A percentile compares a stretch with the other conserved stretches of the same genome.
Evolutionary conservation across 1,139 yeast genomes (phyloP).

Genomic region (Tardiomyces depauwii): DNA sequence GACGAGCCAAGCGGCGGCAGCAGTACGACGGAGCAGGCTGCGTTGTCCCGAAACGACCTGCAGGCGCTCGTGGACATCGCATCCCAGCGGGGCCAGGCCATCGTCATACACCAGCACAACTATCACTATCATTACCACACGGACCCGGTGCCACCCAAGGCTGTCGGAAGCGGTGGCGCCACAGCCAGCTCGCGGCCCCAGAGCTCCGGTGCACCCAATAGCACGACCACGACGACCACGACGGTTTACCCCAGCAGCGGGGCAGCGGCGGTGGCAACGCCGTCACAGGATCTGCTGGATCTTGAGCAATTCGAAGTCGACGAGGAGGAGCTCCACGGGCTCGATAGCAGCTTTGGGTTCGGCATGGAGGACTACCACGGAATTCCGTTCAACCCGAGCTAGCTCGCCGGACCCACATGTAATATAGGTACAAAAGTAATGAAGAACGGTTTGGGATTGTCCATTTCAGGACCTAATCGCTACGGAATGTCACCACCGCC

Average conservation of each 20-base stretch:
- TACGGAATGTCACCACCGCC: too few species aligned
- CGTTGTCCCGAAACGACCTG: conserved; percentile 12
- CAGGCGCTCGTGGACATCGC: conserved; percentile 40
- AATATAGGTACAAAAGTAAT: not conserved
- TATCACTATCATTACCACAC: conserved; percentile 35
- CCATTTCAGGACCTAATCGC: too few species aligned
- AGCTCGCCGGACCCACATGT: not conserved
- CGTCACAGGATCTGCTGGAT: not conserved
- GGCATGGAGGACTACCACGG: not conserved
- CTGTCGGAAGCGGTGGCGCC: conserved; percentile 1
- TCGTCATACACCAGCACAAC: conserved; percentile 77
- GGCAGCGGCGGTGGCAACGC: not conserved
- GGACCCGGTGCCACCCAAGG: conserved; percentile 1
- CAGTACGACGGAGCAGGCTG: not conserved
- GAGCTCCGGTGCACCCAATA: not conserved
- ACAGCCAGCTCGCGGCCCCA: too few species aligned
- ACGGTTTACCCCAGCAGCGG: not conserved
- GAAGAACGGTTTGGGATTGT: too few species aligned
- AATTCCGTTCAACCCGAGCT: not conserved
- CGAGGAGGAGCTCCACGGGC: not conserved
- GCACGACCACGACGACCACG: not conserved
- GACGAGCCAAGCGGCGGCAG: not conserved
- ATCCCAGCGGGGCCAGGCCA: conserved; percentile 42
- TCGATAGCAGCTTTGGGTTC: not conserved
- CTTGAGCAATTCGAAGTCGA: not conserved